Percentiles rank a stretch among this genome's conserved stretches.
Conservation (phyloP, 1,139 yeast genomes). For the Debaryomyces udenii region DNA sequence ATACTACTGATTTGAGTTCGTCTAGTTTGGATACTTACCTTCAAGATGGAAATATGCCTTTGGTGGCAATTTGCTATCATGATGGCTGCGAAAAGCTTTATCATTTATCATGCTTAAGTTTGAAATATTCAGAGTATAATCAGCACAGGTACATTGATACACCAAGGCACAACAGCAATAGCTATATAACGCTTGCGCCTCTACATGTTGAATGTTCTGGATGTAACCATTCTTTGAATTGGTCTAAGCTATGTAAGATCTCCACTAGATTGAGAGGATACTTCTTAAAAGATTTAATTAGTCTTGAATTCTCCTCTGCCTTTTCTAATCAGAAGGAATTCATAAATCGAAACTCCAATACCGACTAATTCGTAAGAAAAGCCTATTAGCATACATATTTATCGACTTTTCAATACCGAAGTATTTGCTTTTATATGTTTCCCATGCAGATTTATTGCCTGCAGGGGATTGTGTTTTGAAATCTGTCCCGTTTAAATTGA, state of each 20-base stretch:
- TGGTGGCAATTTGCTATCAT: conserved; percentile 41
- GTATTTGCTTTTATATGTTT: too few relatives aligned
- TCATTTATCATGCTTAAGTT: conserved; percentile 51
- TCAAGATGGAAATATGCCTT: conserved; percentile 18
- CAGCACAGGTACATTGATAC: not conserved
- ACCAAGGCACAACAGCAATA: not conserved
- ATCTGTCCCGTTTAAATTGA: conserved; percentile 20
- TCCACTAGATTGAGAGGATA: conserved; percentile 33
- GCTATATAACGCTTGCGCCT: conserved; percentile 35
- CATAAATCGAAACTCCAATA: too few relatives aligned
- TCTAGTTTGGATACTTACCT: conserved; percentile 10
- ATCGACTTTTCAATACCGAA: too few relatives aligned
- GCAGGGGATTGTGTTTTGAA: not conserved
- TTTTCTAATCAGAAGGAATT: too few relatives aligned
- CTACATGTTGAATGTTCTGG: conserved; percentile 38
- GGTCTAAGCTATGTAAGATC: conserved; percentile 44
- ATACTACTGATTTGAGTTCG: conserved; percentile 10
- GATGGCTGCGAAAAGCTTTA: conserved; percentile 32
- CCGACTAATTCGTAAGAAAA: not conserved
- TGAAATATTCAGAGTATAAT: conserved; percentile 10
- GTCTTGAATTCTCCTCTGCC: not conserved
- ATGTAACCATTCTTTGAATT: conserved; percentile 38
- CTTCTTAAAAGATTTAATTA: conserved; percentile 15
- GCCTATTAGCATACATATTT: not conserved
- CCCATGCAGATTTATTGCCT: too few relatives aligned